Conservation (phyloP, 1,284 basidiomycete species). For the Caloboletus inedulis region DNA sequence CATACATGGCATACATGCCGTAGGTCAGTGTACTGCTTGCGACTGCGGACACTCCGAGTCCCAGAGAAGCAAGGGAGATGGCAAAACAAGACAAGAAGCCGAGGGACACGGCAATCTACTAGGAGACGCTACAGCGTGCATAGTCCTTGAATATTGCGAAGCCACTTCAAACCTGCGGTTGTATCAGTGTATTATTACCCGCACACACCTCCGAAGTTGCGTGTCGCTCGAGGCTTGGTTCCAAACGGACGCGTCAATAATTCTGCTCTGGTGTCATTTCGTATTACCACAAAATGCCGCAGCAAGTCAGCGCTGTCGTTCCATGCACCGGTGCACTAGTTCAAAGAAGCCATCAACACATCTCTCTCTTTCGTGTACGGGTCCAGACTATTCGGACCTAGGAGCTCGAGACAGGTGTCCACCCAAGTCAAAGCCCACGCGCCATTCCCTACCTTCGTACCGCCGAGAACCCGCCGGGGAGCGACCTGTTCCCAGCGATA, state of each 20-base stretch:
- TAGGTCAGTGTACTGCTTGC: background rate
- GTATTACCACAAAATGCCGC: background rate
- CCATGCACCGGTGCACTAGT: conserved; percentile 5
- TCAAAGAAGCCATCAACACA: conserved; percentile 14
- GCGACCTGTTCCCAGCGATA: conserved; percentile 59
- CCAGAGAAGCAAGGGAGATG: no score
- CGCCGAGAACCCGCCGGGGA: conserved; percentile 52
- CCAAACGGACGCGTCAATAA: background rate
- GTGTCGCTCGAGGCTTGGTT: background rate
- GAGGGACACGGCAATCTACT: background rate
- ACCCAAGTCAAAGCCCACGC: conserved; percentile 79
- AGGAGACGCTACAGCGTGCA: background rate
- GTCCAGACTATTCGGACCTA: conserved; percentile 24
- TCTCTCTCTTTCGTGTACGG: conserved; percentile 18
- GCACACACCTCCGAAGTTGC: background rate
- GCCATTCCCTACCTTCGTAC: conserved; percentile 67
- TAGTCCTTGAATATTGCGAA: background rate
- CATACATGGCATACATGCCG: background rate
- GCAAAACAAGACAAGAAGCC: background rate
- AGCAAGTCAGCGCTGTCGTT: background rate
- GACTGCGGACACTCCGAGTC: background rate
- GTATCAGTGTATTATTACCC: background rate
- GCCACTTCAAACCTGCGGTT: background rate
- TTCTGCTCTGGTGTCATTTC: conserved; percentile 3
- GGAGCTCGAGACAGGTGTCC: conserved; percentile 65